These are phyloP conservation scores for Eimeria tenella DNA, from an alignment of 169 alveolate species.

Conservation along the genomic window DNA sequence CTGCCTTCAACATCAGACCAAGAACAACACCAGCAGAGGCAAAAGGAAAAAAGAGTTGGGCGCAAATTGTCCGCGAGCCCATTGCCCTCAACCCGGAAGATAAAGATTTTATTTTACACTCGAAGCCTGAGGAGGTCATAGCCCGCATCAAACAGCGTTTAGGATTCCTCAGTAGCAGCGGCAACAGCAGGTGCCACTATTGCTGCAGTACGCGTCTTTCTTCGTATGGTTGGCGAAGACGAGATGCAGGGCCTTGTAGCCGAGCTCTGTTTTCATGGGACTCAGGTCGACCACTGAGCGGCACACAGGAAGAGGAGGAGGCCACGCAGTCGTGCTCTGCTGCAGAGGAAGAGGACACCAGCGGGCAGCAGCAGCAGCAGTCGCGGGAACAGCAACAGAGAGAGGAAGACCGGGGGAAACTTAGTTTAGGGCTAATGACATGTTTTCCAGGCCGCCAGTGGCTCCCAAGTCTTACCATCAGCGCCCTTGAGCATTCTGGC, in stretches of 20 bases:
- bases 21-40: background rate
- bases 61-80: background rate
- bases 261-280: background rate
- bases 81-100: background rate
- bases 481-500: slow-evolving; percentile 27
- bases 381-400: background rate
- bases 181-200: slow-evolving; percentile 26
- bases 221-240: background rate
- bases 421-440: background rate
- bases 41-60: background rate
- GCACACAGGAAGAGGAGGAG: background rate
- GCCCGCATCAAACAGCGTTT: slow-evolving; percentile 53
- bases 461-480: slow-evolving; percentile 13
- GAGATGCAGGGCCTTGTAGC: background rate
- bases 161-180: slow-evolving; percentile 2
- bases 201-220: slow-evolving; percentile 18
- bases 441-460: background rate
- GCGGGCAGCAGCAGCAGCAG: no score
- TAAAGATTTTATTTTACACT: background rate
- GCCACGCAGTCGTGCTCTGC: background rate
- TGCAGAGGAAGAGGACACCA: background rate
- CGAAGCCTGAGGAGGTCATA: slow-evolving; percentile 40
- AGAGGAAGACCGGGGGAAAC: background rate
- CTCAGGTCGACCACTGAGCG: background rate
- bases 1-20: background rate